Base-by-base conservation (phyloP, 495 filamentous ascomycete species). In the Aspergillus campestris region DNA sequence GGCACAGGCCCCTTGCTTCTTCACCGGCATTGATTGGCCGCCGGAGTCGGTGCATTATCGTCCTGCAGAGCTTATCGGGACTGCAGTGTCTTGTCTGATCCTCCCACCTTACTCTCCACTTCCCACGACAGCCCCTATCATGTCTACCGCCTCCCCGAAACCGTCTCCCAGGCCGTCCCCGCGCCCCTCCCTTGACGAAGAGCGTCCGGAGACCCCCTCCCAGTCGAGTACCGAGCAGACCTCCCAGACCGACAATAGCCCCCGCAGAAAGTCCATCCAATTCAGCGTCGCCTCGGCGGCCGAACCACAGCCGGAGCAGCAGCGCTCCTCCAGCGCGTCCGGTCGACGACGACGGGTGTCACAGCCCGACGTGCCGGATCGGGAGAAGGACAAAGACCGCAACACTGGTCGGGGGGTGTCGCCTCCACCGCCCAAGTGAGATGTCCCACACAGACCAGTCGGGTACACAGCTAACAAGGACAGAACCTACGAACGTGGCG, bases 401-500 rank as follows among this genome's bases (percentile, higher is more conserved):
- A 56, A 59, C 36, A 34, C 44, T 8, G 52, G 46, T 38, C 53
- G 66, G 12, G 64, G 60, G 6, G 45, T 45, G 10, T 71, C 67
- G 7, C 67, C 67, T 30, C 67, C 66, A 6, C 67, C 66, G 1
- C 66, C 67, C 12, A 62, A 61, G 67, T 69, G 48, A 34, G 63
- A 54, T 13, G 3, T 14, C 40, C 9, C 31, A 10, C n/a, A 11
- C 37, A 3, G 34, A 44, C 2, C 13, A 32, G 3, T 24, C 7
- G 6, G 36, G 37, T 31, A 53, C 24, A 55, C 30, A 28, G 6
- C 7, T 10, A 13, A 14, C 18, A 24, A 24, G 3, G 31, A 6
- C 36, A 74, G 74, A 29, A 74, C 65, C 9, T 78, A 73, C 46
- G 66, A 73, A 35, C 60, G 69, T 24, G 71, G 74, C 56, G 91